Evolutionary conservation across 768 basidiomycete species (phyloP).

Genomic region (Galerina sulciceps): DNA sequence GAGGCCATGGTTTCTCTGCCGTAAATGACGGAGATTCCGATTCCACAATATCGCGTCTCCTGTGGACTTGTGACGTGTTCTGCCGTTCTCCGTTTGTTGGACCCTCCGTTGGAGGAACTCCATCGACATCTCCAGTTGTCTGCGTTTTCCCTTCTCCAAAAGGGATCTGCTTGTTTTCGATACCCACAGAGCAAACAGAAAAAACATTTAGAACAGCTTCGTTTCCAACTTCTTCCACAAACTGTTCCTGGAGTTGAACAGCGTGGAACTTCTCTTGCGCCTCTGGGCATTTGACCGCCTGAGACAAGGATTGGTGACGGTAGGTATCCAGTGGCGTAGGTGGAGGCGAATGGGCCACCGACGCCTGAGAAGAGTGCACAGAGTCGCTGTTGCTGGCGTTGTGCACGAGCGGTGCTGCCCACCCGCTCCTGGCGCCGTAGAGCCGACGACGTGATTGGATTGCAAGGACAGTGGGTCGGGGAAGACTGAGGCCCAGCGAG

Average conservation of each 20-base stretch:
- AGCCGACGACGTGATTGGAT: conserved; percentile 36
- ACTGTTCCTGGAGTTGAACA: neutral
- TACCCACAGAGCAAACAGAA: neutral
- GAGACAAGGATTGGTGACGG: neutral
- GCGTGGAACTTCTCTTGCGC: neutral
- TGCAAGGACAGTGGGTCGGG: conserved; percentile 39
- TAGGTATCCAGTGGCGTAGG: neutral
- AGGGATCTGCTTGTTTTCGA: neutral
- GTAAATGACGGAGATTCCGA: conserved; percentile 20
- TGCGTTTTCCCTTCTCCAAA: neutral
- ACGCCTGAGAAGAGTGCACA: neutral
- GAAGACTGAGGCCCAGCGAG: conserved; percentile 68
- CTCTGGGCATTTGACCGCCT: neutral
- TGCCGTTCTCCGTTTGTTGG: neutral
- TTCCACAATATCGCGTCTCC: neutral
- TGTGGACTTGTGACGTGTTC: neutral
- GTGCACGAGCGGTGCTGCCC: conserved; percentile 7
- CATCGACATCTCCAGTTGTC: neutral
- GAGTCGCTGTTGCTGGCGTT: conserved; percentile 1
- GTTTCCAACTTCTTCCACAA: neutral
- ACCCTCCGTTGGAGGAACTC: neutral
- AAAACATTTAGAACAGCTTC: neutral
- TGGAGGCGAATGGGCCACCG: neutral
- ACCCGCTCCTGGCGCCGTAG: conserved; percentile 25
- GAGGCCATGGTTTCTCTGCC: conserved; percentile 31